Percentiles rank a stretch among this genome's conserved stretches.
Conservation (phyloP, 208 protist species). For the Angomonas ambiguus region DNA sequence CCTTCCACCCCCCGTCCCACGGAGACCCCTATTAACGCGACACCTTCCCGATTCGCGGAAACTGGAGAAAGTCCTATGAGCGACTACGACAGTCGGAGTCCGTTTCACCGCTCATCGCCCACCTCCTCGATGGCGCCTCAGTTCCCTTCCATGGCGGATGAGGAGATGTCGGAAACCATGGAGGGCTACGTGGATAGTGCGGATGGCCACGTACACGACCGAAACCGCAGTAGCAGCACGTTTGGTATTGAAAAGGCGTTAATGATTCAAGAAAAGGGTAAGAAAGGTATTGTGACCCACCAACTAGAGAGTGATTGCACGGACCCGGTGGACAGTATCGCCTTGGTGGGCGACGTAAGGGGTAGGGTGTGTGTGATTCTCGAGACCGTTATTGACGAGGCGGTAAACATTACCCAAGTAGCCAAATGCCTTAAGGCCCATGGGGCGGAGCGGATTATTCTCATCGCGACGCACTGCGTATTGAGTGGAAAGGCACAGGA, state of each 20-base stretch:
- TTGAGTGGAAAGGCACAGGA: slow-evolving; percentile 55
- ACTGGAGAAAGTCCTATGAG: neutral
- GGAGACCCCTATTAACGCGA: neutral
- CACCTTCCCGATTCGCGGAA: neutral
- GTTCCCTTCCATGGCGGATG: neutral
- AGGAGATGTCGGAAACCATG: neutral
- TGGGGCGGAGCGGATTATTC: slow-evolving; percentile 63
- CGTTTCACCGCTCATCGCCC: neutral
- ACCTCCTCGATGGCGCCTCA: neutral
- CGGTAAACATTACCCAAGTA: slow-evolving; percentile 53
- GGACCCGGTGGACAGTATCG: slow-evolving; percentile 39
- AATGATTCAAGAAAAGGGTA: slow-evolving; percentile 49
- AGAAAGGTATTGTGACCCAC: slow-evolving; percentile 18
- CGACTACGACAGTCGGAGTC: neutral
- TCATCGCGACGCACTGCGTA: slow-evolving; percentile 75
- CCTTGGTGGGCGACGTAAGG: slow-evolving; percentile 71
- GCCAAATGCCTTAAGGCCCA: slow-evolving; percentile 46
- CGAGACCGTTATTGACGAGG: slow-evolving; percentile 76
- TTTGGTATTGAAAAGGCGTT: slow-evolving; percentile 61
- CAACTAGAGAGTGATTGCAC: slow-evolving; percentile 16
- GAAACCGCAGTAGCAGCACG: slow-evolving; percentile 26
- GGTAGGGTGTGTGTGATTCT: slow-evolving; percentile 75
- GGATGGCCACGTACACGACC: neutral
- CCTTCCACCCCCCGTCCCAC: neutral
- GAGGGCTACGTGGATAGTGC: neutral